These are phyloP conservation scores for Xylaria sp. DNA, from an alignment of 2,329 filamentous ascomycete species.

Conservation along the genomic window DNA sequence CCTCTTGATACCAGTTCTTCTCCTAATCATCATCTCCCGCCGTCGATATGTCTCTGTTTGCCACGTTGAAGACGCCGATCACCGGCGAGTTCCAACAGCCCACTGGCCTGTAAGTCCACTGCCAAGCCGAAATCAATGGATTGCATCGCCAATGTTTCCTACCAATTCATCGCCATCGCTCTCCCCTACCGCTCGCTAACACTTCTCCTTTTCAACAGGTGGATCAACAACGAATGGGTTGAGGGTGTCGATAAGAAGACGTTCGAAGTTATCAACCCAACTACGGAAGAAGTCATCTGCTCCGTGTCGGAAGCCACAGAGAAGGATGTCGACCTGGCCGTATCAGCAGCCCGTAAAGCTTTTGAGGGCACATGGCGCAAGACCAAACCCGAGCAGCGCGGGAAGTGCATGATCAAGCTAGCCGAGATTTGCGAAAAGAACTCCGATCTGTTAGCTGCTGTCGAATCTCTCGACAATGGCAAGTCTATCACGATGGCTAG, in stretches of 20 bases:
- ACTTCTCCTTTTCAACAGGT: constrained; percentile 50
- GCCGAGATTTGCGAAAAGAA: constrained; percentile 82
- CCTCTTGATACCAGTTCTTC: not conserved
- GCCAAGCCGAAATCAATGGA: not conserved
- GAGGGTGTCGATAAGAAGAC: constrained; percentile 83
- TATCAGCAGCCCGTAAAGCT: constrained; percentile 81
- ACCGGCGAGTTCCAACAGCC: constrained; percentile 63
- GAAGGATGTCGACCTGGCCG: constrained; percentile 82
- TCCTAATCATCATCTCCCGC: not conserved
- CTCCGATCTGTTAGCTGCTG: constrained; percentile 71
- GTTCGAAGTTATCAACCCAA: constrained; percentile 89
- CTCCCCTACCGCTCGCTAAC: constrained; percentile 28
- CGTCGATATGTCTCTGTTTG: constrained; percentile 50
- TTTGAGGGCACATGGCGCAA: constrained; percentile 75
- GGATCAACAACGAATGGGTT: constrained; percentile 93
- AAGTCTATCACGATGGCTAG: constrained; percentile 78
- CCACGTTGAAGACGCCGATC: constrained; percentile 69
- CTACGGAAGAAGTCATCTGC: constrained; percentile 82
- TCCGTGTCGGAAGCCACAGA: constrained; percentile 83
- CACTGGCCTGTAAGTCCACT: constrained; percentile 59
- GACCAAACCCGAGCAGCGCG: constrained; percentile 71
- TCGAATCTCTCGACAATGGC: constrained; percentile 88
- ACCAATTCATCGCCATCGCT: not conserved
- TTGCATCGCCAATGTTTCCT: not conserved
- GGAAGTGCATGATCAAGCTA: constrained; percentile 72